phyloP scores from a whole-genome alignment of 129 eudicot species.

The Tanacetum coccineum region DNA sequence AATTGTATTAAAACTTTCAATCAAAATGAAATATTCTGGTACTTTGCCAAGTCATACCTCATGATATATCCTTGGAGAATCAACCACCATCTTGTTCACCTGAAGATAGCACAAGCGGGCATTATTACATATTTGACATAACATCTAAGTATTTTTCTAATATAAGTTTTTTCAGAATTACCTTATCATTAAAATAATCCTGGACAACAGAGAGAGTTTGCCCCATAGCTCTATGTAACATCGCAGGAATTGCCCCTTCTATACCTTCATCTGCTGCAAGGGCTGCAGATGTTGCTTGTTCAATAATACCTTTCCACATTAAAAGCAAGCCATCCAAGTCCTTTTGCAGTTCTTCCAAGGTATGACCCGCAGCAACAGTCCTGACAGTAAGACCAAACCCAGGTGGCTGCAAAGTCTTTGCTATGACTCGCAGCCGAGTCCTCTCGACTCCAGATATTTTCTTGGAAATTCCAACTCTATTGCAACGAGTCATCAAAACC shows the following conservation, averaged over 20 bases:
- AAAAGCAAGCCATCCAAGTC: slow-evolving; percentile 89
- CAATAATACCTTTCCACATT: slow-evolving; percentile 81
- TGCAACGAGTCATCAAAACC: slow-evolving; percentile 64
- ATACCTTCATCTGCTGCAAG: slow-evolving; percentile 99
- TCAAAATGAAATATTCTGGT: not conserved
- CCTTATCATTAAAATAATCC: slow-evolving; percentile 92
- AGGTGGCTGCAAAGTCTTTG: slow-evolving; percentile 80
- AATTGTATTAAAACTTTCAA: too few species aligned
- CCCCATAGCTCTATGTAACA: slow-evolving; percentile 92
- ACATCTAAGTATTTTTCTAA: not conserved
- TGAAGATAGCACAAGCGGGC: slow-evolving; percentile 32
- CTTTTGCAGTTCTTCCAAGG: slow-evolving; percentile 77
- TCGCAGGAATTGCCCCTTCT: slow-evolving; percentile 85
- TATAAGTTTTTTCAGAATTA: slow-evolving; percentile 12
- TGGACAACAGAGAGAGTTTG: slow-evolving; percentile 92
- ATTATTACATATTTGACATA: slow-evolving; percentile 6
- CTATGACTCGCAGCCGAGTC: slow-evolving; percentile 68
- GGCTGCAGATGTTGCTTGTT: slow-evolving; percentile 91
- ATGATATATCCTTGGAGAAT: slow-evolving; percentile 96
- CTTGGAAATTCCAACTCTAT: slow-evolving; percentile 74
- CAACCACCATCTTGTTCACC: slow-evolving; percentile 94
- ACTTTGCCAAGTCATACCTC: slow-evolving; percentile 53
- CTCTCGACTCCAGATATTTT: slow-evolving; percentile 86
- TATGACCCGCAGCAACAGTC: slow-evolving; percentile 89
- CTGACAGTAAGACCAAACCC: slow-evolving; percentile 86